These are phyloP conservation scores for Populus ilicifolia DNA, from an alignment of 345 rosid genomes.

Conservation along the genomic window DNA sequence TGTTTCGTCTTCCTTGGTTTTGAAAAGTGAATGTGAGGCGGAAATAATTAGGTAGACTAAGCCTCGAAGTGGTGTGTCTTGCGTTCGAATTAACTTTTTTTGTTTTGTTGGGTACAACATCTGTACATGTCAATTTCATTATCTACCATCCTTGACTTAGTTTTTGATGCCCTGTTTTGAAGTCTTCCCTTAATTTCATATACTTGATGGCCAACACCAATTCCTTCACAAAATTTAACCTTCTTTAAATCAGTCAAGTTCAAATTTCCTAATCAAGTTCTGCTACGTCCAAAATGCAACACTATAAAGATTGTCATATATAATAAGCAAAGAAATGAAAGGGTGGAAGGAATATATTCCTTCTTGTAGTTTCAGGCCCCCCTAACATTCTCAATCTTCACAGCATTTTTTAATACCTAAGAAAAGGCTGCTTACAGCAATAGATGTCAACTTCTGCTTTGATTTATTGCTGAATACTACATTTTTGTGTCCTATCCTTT, in stretches of 20 bases:
- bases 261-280: background rate
- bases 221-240: background rate
- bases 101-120: background rate
- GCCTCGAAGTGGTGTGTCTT: background rate
- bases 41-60: too few species aligned
- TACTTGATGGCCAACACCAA: background rate
- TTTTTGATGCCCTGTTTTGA: background rate
- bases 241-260: background rate
- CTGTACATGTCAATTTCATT: too few species aligned
- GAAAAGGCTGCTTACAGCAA: background rate
- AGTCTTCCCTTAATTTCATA: background rate
- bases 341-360: background rate
- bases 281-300: background rate
- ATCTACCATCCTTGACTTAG: background rate
- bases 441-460: background rate
- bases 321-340: background rate
- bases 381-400: background rate
- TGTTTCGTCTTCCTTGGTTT: background rate
- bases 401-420: background rate
- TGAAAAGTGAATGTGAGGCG: background rate
- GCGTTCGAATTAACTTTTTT: background rate
- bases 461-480: background rate
- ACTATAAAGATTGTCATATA: background rate
- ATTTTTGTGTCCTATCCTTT: background rate
- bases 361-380: background rate